Base-by-base conservation (phyloP, 768 basidiomycete genomes). In the Glaciozyma martinii region DNA sequence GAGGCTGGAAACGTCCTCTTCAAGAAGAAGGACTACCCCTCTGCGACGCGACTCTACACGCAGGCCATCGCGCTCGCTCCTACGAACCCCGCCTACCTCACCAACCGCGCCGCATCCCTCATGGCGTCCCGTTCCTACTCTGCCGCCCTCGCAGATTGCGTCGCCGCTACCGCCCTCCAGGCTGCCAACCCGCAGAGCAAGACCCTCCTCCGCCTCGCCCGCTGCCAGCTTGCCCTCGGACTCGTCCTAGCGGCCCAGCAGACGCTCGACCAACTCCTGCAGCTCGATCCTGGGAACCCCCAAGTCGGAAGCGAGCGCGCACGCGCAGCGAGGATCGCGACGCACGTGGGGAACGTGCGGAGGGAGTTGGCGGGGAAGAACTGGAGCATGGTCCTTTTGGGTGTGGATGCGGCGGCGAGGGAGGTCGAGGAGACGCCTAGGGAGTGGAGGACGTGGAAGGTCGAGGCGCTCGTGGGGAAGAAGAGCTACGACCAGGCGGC, bases 41-140 rank as follows among this genome's bases (percentile, higher is more conserved):
- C 62, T 27, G 68, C 68, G 46, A 66, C 65, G 8, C 59, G 65
- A 2, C 40, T 62, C 53, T 91, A 91, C 77, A 81, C 84, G 65
- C 81, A 84, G 73, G 89, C 89, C 21, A 87, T 89, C 74, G 84
- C 83, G 63, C 77, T 86, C 69, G 83, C 83, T 65, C 76, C 84
- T 1, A 71, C 78, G 5, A 87, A 91, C 75, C 84, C 89, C 1
- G 81, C 86, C 4, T 92, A 87, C 73, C 79, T 86, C 66, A 88
- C 89, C 1, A 93, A 93, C 75, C 84, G 90, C 33, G 90, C 90
- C 0, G 90, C 90, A 0, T 85, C 89, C 3, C 83, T 86, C 74
- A 92, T 93, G 83, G 83, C 84, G 0, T 74, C 88, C 58, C 90
- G 90, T 74, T 83, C 83, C 42, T 92, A 86, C 80, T 80, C 83